These are phyloP conservation scores for Marsdenia floribunda DNA, from an alignment of 257 asterid species.

Conservation along the genomic window DNA sequence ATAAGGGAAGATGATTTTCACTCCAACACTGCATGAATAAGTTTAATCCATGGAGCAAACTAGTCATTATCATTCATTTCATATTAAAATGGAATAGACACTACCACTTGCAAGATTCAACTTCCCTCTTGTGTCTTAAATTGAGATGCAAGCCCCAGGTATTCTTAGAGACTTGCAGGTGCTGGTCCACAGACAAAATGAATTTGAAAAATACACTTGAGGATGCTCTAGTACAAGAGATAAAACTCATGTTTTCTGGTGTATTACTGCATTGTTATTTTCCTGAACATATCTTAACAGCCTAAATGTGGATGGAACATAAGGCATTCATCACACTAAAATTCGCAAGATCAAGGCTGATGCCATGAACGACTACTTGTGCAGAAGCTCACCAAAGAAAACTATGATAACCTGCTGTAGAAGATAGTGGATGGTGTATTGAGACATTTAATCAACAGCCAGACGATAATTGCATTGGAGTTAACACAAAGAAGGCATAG, in stretches of 20 bases:
- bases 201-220: not conserved
- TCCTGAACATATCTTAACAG: not conserved
- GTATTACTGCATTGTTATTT: constrained; percentile 2
- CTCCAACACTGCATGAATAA: not conserved
- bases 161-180: not conserved
- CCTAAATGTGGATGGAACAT: not conserved
- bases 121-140: not conserved
- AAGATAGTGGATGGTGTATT: constrained; percentile 1
- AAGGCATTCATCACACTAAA: not conserved
- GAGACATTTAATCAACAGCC: constrained; percentile 5
- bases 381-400: not conserved
- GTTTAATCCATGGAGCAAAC: not conserved
- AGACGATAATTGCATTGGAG: not conserved
- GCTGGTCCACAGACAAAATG: not conserved
- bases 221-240: not conserved
- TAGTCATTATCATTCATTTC: constrained; percentile 1
- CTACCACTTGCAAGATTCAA: not conserved
- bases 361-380: constrained; percentile 2
- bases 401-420: constrained; percentile 1
- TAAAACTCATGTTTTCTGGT: not conserved
- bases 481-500: constrained; percentile 2
- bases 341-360: not conserved
- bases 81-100: constrained; percentile 2
- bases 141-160: too few species aligned
- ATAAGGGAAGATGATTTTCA: not conserved